Evolutionary conservation across 2,329 filamentous ascomycete genomes (phyloP), one percentile per base, ranked within the genome.

Genomic region (Aspergillus eucalypticola): DNA sequence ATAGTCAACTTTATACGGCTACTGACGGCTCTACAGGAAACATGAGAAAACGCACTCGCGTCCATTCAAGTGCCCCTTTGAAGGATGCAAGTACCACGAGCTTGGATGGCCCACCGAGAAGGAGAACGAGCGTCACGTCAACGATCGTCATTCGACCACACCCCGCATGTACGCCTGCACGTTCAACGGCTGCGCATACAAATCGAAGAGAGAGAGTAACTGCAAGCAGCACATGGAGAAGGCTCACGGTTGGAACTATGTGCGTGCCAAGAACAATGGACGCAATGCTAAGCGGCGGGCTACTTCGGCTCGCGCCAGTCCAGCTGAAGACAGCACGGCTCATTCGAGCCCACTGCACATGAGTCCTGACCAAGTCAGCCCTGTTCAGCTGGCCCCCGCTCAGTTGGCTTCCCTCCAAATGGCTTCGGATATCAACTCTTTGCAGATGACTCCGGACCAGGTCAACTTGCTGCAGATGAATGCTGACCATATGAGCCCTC

Each of bases 151-250:
- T 80, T 93, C 91, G 17, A 79, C 85, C 56, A 83, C 88, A 35
- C 93, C 95, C 4, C 83, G 87, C 46, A 88, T 96, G 80, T 96
- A 88, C 77, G 88, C 91, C 79, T 99, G 95, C 79, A 79, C 87
- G 51, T 98, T 85, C 78, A 84, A 87, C 68, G 89, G 89, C 23
- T 98, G 95, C 83, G 88, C 90, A 0, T 98, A 98, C 81, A 90
- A 92, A 72, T 96, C 93, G 10, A 98, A 98, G 83, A 89, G 93
- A 60, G 90, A 96, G 80, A 95, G 90, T 64, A 98, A 98, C 77
- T 96, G 92, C 85, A 97, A 97, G 76, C 94, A 97, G 77, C 93
- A 98, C 79, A 97, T 97, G 93, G 94, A 98, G 81, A 97, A 97
- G 78, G 90, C 91, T 0, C 93, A 98, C 71, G 88, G 89, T 60